Evolutionary conservation across 2,329 filamentous ascomycete species (phyloP), one percentile per base, ranked within the genome.

Genomic region (Cadophora sp.): DNA sequence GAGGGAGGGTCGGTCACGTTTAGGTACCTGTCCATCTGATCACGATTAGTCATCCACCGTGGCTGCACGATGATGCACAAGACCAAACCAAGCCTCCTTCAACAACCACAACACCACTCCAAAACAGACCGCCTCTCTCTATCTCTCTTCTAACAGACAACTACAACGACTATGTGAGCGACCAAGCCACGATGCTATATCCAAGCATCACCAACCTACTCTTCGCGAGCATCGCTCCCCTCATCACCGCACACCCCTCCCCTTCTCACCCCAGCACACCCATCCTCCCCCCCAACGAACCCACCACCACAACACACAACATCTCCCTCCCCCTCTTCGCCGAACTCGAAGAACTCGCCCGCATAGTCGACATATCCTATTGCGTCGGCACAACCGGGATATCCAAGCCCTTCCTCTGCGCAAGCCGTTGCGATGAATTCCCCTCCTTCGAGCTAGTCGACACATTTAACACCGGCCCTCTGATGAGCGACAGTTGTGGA

Each of bases 301-400:
- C 39, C 33, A 53, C 56, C 11, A 20, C 33, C 30, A 18, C 58
- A 6, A 45, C 43, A 18, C 13, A 8, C 65, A 69, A 76, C 72
- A 77, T 96, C 65, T 89, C 91, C 4, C 75, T 80, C 33, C 75
- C 82, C 27, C 84, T 97, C 68, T 98, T 97, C 80, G 82, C 86
- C 66, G 89, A 92, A 20, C 88, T 99, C 16, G 94, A 97, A 79
- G 92, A 97, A 75, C 83, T 95, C 64, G 88, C 95, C n/a, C 90
- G 94, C 63, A 86, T 98, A 30, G 95, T 97, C 70, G 96, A 99
- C 78, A 96, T 98, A 67, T 84, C 93, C 58, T 98, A 98, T 80
- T 99, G 96, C 79, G 92, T 98, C 66, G 94, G 94, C 69, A 89
- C 86, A 5, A 90, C 91, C 0, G 96, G 95, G 47, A 89, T 99